Evolutionary conservation across 768 basidiomycete genomes (phyloP).

Genomic region (Collybia sordida): DNA sequence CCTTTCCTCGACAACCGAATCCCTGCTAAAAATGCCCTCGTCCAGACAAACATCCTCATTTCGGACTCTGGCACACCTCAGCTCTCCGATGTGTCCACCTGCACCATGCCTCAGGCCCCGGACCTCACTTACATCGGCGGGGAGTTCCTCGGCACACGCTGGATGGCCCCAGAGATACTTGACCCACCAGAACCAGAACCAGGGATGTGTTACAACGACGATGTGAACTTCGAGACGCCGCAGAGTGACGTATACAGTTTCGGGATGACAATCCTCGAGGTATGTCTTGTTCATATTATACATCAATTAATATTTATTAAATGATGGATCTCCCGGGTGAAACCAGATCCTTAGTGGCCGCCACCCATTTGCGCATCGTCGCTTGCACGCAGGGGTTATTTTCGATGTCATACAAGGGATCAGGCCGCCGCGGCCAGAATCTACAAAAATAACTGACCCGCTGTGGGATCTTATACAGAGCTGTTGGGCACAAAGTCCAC

Average conservation of each 20-base stretch:
- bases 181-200: not conserved
- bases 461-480: conserved; percentile 13
- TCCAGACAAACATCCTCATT: conserved; percentile 24
- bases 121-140: conserved; percentile 3
- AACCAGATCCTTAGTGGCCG: too few relatives aligned
- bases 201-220: not conserved
- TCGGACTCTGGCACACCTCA: conserved; percentile 12
- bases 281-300: not conserved
- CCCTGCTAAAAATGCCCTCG: not conserved
- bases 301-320: too few relatives aligned
- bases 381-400: not conserved
- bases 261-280: conserved; percentile 25
- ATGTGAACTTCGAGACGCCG: not conserved
- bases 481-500: conserved; percentile 7
- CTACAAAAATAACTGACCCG: conserved; percentile 8
- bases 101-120: conserved; percentile 7
- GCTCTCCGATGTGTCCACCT: conserved; percentile 21
- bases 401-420: conserved; percentile 1
- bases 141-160: conserved; percentile 9
- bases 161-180: conserved; percentile 25
- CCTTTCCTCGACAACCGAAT: not conserved
- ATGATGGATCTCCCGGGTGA: too few relatives aligned
- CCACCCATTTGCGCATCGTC: conserved; percentile 3
- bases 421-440: conserved; percentile 9
- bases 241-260: conserved; percentile 22